Evolutionary conservation across 305 asterid species (phyloP), one percentile per base, ranked within the genome.

Genomic region (Fraxinus platypoda): DNA sequence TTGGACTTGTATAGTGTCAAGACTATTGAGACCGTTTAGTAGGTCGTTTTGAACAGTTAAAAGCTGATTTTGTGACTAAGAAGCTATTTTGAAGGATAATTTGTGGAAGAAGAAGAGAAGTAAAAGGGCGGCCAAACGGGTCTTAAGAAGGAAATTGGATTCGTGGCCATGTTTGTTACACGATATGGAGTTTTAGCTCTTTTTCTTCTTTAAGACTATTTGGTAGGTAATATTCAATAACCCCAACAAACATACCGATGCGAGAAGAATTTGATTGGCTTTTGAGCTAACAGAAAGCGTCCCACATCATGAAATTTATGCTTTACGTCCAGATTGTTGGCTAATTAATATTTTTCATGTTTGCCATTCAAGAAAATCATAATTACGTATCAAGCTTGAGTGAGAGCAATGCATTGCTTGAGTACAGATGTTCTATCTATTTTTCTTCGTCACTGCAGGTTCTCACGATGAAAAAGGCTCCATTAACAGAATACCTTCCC

Each of bases 381-480:
- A 28, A 66, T 66, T 66, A 66, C 8, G 6, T 21, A 25, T 25
- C 15, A 52, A 52, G 64, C 64, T 52, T 52, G 64, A 52, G 64
- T 52, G 64, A 54, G 66, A 54, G 26, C 66, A 54, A 54, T n/a
- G 66, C 66, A 54, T n/a, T n/a, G 25, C 26, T 54, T n/a, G 66
- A 54, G 11, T 54, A 19, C 12, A 19, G 11, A 57, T 64, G 72
- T 64, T 25, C 33, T 64, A 64, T 64, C 33, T 64, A 59, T 23
- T 64, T 64, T 64, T 76, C 70, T 70, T 74, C 82, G 12, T 75
- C 78, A 43, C 85, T 90, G 94, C 74, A 74, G 79, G 49, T 82
- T 82, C 83, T 81, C 83, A 46, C 11, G 78, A 70, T 73, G 89
- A 87, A 66, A 85, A 86, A 83, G 85, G 71, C 74, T 77, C 34